A percentile compares a stretch with the other conserved stretches of the same genome.
These are phyloP conservation scores for Pontederia crassipes DNA, from an alignment of 176 grass and related monocot species.

Conservation along the genomic window DNA sequence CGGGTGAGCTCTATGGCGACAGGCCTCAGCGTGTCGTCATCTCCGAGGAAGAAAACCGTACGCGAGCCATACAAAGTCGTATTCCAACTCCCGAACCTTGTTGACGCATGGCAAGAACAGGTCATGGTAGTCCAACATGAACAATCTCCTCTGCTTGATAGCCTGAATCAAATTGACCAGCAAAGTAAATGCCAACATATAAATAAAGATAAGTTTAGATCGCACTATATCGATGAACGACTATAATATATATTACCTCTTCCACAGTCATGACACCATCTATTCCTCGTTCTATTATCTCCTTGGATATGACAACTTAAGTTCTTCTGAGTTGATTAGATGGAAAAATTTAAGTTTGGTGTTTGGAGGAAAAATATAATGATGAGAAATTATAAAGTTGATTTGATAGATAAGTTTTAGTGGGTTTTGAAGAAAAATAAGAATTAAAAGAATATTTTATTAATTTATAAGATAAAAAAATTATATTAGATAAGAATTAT, in stretches of 20 bases:
- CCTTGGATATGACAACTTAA: slow-evolving; percentile 30
- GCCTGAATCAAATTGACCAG: slow-evolving; percentile 21
- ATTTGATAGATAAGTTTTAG: too few species aligned
- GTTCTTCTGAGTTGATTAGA: too few species aligned
- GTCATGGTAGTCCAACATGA: slow-evolving; percentile 79
- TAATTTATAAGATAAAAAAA: too few species aligned
- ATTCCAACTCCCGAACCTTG: slow-evolving; percentile 44
- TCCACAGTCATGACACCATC: slow-evolving; percentile 35
- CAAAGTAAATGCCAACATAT: too few species aligned
- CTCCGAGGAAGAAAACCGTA: slow-evolving; percentile 66
- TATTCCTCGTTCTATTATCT: slow-evolving; percentile 32
- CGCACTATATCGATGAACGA: too few species aligned
- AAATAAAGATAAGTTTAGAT: too few species aligned
- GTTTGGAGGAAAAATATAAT: too few species aligned
- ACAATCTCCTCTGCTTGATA: slow-evolving; percentile 43
- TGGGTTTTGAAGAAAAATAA: too few species aligned
- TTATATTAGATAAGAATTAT: too few species aligned
- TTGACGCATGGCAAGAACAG: slow-evolving; percentile 70
- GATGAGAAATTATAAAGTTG: too few species aligned
- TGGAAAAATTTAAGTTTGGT: too few species aligned
- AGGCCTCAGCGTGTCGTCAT: slow-evolving; percentile 46
- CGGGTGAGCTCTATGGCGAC: slow-evolving; percentile 78
- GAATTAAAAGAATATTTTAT: too few species aligned
- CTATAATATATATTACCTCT: neutral
- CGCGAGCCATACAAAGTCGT: slow-evolving; percentile 70